phyloP scores from a whole-genome alignment of 345 rosid species.

The Lepidium didymum region DNA sequence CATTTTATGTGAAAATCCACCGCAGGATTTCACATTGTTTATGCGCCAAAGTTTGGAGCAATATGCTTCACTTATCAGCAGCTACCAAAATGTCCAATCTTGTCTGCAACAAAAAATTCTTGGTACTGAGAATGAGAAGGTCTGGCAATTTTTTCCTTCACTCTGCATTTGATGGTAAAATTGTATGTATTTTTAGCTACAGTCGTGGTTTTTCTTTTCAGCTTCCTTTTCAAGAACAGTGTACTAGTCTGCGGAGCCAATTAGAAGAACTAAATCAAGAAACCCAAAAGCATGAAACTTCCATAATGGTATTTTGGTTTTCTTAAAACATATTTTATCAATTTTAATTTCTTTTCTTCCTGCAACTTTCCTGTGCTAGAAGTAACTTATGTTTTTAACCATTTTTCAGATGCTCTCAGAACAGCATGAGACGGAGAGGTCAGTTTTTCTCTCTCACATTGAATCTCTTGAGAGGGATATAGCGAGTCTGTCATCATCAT shows the following conservation, averaged over 20 bases:
- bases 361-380: background rate
- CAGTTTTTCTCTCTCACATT: slow-evolving; percentile 47
- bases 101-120: slow-evolving; percentile 40
- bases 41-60: slow-evolving; percentile 39
- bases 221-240: slow-evolving; percentile 43
- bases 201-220: slow-evolving; percentile 28
- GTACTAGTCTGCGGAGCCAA: slow-evolving; percentile 44
- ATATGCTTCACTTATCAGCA: slow-evolving; percentile 37
- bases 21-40: slow-evolving; percentile 59
- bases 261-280: slow-evolving; percentile 39
- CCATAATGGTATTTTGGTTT: slow-evolving; percentile 36
- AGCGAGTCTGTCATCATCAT: slow-evolving; percentile 47
- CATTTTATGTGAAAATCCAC: slow-evolving; percentile 3
- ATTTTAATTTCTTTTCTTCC: background rate
- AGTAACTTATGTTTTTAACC: slow-evolving; percentile 7
- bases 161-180: background rate
- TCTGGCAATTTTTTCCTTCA: slow-evolving; percentile 8
- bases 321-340: background rate
- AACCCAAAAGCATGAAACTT: slow-evolving; percentile 41
- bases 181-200: background rate
- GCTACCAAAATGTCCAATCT: slow-evolving; percentile 35
- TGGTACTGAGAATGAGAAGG: slow-evolving; percentile 67
- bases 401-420: slow-evolving; percentile 46
- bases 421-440: slow-evolving; percentile 49
- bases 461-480: slow-evolving; percentile 69